Evolutionary conservation across 768 basidiomycete species (phyloP).

Genomic region (Rhodotorula diobovata): DNA sequence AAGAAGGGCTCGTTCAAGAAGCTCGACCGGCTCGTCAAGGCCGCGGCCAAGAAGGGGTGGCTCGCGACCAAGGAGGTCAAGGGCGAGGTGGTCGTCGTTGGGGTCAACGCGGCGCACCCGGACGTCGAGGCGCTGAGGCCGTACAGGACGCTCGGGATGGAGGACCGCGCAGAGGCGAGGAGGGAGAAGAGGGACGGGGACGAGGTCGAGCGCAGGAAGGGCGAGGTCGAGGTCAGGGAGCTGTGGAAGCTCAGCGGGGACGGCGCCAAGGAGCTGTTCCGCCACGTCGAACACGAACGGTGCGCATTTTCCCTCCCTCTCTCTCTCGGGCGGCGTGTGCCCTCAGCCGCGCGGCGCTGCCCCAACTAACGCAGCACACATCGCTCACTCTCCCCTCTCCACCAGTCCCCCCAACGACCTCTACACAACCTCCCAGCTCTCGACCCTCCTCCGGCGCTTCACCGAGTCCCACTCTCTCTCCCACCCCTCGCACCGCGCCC

Average conservation of each 20-base stretch:
- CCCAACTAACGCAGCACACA: background rate
- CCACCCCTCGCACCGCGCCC: conserved; percentile 21
- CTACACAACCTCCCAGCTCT: conserved; percentile 11
- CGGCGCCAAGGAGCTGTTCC: background rate
- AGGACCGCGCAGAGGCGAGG: background rate
- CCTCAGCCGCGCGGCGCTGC: background rate
- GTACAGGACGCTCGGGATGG: conserved; percentile 3
- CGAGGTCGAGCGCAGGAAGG: background rate
- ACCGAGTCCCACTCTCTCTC: conserved; percentile 2
- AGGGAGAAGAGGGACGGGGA: background rate
- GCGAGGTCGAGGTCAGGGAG: conserved; percentile 19
- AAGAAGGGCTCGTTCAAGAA: conserved; percentile 31
- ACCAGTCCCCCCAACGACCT: conserved; percentile 19
- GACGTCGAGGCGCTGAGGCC: conserved; percentile 7
- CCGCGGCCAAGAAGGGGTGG: background rate
- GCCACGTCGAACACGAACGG: conserved; percentile 13
- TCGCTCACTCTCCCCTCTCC: background rate
- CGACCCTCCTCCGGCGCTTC: conserved; percentile 20
- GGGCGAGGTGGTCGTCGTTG: conserved; percentile 28
- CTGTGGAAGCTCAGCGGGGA: conserved; percentile 17
- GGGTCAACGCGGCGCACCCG: conserved; percentile 12
- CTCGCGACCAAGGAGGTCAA: conserved; percentile 26
- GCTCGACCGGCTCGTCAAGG: conserved; percentile 27
- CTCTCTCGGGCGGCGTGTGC: background rate
- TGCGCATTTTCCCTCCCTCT: background rate